Base-by-base conservation (phyloP, 768 basidiomycete genomes). In the Lyophyllum semitale region DNA sequence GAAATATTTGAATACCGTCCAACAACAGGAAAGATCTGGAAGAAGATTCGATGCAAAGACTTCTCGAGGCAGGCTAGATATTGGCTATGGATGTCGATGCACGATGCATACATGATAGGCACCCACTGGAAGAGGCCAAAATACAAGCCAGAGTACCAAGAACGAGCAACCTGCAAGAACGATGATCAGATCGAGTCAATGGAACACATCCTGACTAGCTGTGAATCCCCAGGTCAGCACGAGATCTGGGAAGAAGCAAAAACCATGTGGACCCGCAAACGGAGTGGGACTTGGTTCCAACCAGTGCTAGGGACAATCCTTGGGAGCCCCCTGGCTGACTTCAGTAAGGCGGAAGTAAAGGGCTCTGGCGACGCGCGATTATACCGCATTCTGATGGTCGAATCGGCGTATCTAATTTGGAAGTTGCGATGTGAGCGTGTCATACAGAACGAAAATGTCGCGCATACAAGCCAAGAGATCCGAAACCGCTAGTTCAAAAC, bases 201-300 rank as follows among this genome's bases (percentile, higher is more conserved):
- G 53, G 35, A 54, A 8, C 53, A 54, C 15, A 48, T 54, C 8
- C 45, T 54, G 0, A 47, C 53, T 12, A 40, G 47, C 8, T 54
- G 53, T 20, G 12, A 27, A 8, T 27, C 44, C 8, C 35, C 37
- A 12, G 53, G 53, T 2, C 53, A 54, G 17, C 17, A 23, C 3
- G 53, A 54, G 37, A 47, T 54, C n/a, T 53, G 52, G 52, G 6
- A 37, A 2, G 11, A 4, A 1, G 13, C 45, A 2, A 23, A 46
- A 20, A 22, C 3, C 4, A 25, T 54, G 8, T 54, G 53, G 53
- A 6, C 20, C 17, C 38, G 13, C 23, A 54, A 47, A 18, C 2
- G 2, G 3, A 7, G 12, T 4, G 22, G n/a, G 1, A 9, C 18
- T 2, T 54, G 53, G 53, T 38, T 27, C 27, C 8, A n/a, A 4